These are phyloP conservation scores for Penstemon barbatus DNA, from an alignment of 257 asterid genomes.

Conservation along the genomic window DNA sequence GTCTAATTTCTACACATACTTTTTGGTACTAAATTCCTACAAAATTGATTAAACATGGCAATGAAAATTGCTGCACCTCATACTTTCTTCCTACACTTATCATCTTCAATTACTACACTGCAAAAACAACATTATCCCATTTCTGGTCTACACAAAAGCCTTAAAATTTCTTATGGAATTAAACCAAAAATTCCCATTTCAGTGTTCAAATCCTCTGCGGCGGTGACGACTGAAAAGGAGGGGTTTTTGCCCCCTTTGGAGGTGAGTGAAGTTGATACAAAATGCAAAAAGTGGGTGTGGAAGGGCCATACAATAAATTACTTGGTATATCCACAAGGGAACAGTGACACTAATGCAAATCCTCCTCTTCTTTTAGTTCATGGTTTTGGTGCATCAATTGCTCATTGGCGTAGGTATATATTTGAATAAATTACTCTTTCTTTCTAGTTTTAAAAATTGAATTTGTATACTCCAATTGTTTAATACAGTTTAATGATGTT, in stretches of 20 bases:
- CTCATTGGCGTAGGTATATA: constrained; percentile 86
- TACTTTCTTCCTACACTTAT: constrained; percentile 23
- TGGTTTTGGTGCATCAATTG: constrained; percentile 92
- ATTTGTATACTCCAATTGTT: neutral
- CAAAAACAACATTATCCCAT: constrained; percentile 28
- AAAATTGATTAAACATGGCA: constrained; percentile 32
- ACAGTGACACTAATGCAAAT: constrained; percentile 18
- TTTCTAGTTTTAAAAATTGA: neutral
- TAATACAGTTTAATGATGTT: too few relatives aligned
- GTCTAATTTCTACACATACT: neutral
- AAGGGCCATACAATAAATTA: constrained; percentile 62
- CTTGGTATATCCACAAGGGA: constrained; percentile 50
- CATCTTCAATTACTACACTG: constrained; percentile 28
- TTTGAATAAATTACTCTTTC: neutral
- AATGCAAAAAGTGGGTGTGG: constrained; percentile 81
- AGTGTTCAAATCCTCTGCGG: constrained; percentile 24
- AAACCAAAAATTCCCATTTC: constrained; percentile 21
- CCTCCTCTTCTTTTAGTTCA: constrained; percentile 80
- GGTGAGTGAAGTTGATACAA: constrained; percentile 52
- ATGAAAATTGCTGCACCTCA: constrained; percentile 33
- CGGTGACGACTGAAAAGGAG: constrained; percentile 34
- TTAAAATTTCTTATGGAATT: constrained; percentile 11
- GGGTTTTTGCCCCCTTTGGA: constrained; percentile 51
- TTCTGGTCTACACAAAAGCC: constrained; percentile 16
- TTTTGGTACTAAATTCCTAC: neutral